These are phyloP conservation scores for Kwoniella sp. DNA, from an alignment of 768 basidiomycete species.

Conservation along the genomic window DNA sequence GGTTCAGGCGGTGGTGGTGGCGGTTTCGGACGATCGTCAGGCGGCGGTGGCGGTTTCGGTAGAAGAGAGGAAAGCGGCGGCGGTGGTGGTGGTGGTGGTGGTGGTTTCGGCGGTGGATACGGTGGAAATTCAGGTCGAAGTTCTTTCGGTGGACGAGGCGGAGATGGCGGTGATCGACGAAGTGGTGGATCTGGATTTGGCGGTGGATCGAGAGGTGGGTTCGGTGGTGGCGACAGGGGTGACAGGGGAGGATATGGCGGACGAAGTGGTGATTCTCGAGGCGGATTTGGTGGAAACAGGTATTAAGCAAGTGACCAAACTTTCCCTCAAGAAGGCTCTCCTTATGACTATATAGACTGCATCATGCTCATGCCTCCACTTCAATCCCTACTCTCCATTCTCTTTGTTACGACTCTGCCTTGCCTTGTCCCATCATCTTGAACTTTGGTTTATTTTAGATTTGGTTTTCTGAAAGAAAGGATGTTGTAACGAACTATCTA, in stretches of 20 bases:
- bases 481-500: background rate
- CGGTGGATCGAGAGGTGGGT: background rate
- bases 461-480: background rate
- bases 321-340: too few relatives aligned
- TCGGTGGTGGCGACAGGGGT: background rate
- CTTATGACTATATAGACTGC: background rate
- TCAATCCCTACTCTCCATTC: background rate
- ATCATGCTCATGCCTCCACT: background rate
- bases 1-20: slow-evolving; percentile 18
- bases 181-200: background rate
- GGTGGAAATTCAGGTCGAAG: slow-evolving; percentile 2
- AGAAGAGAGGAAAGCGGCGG: slow-evolving; percentile 5
- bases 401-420: background rate
- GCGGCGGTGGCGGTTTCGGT: slow-evolving; percentile 11
- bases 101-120: background rate
- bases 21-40: slow-evolving; percentile 7
- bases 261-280: background rate
- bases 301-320: background rate
- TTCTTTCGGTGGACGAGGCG: background rate
- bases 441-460: background rate
- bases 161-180: too few relatives aligned
- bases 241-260: background rate
- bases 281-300: background rate
- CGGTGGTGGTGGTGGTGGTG: slow-evolving; percentile 1
- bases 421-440: too few relatives aligned